Base-by-base conservation (phyloP, 805 yeast species). In the Schwanniomyces sp. region DNA sequence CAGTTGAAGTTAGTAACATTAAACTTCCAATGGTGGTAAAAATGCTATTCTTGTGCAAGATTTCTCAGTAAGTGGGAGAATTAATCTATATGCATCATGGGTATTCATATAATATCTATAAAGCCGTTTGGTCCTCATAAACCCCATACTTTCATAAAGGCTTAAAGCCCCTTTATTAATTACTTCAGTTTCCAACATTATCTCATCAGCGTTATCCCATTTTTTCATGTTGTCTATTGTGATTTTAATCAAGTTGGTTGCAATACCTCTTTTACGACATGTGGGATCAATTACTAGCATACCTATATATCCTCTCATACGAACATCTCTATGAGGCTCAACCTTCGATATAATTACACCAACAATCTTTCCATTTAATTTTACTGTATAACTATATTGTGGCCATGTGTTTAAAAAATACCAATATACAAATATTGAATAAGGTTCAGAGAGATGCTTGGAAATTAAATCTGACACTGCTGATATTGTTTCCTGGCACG, bases 381-480 rank as follows among this genome's bases (percentile, higher is more conserved):
- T 77, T 8, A 86, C 92, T 34, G 88, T 59, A 45, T 79, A 78
- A 50, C 96, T 86, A 48, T 91, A 76, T 41, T 86, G 84, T 1
- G 98, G 97, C 97, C 97, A 91, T 56, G 84, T 85, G 57, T 86
- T 86, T 38, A 94, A 70, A 62, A 94, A 94, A 69, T 86, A 94
- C 61, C 96, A 79, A 66, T 91, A 94, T 2, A 94, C 97, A 59
- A 89, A 94, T 16, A 89, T 79, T 4, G 97, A 91, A 63, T 94
- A 94, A 0, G 99, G 98, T 65, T 94, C 99, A 26, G 94, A 85
- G 34, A 94, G 72, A 63, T 91, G 94, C 9, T 72, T 74, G 36
- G 85, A 80, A 9, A 92, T 84, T 41, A 92, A 73, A 9, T 61
- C 59, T 56, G 80, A 77, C 11, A 86, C 70, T 26, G 73, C 75